Conservation (phyloP, 441 rosid genomes). For the Capsella rubella region DNA sequence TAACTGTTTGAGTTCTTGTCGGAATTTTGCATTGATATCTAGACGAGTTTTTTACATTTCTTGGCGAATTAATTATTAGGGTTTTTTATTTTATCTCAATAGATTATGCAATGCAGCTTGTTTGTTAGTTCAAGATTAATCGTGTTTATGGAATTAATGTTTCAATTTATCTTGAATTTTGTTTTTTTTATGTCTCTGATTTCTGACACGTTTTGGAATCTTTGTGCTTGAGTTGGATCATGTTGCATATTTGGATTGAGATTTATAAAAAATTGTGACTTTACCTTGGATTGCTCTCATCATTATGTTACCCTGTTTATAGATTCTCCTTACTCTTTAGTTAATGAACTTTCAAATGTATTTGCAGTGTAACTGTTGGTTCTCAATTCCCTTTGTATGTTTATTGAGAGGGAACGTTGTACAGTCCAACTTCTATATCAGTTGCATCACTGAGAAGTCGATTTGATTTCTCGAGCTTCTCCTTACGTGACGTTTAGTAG, state of each 20-base stretch:
- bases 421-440: not conserved
- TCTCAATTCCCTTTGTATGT: not conserved
- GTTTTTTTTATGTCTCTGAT: no score
- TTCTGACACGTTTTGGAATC: not conserved
- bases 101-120: constrained; percentile 1
- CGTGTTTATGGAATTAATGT: not conserved
- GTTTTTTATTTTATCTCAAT: not conserved
- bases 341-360: not conserved
- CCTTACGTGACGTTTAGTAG: not conserved
- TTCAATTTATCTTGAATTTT: no score
- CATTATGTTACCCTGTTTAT: not conserved
- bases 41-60: not conserved
- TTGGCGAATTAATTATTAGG: not conserved
- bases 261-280: not conserved
- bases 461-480: not conserved
- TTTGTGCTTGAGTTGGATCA: not conserved
- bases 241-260: not conserved
- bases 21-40: not conserved
- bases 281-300: constrained; percentile 7
- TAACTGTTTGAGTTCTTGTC: not conserved
- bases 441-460: not conserved
- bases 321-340: not conserved
- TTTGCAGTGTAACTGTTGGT: constrained; percentile 9
- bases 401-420: not conserved
- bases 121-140: not conserved